phyloP scores from a whole-genome alignment of 192 early-diverging fungal species.

The Podila minutissima region DNA sequence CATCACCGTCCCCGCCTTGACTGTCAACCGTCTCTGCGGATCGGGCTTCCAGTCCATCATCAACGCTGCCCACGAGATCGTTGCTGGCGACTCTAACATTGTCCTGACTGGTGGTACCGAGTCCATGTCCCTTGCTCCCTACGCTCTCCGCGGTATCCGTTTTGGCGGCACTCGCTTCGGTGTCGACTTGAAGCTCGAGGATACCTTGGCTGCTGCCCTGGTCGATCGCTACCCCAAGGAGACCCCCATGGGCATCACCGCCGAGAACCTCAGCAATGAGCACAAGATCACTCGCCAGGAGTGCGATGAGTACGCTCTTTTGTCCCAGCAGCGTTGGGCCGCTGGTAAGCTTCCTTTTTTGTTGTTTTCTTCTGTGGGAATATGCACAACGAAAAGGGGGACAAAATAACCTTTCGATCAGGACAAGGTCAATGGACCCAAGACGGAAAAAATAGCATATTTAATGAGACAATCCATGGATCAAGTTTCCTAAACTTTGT shows the following conservation, averaged over 20 bases:
- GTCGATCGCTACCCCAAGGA: slow-evolving; percentile 86
- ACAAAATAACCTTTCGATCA: not conserved
- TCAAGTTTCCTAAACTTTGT: not conserved
- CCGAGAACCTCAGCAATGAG: slow-evolving; percentile 89
- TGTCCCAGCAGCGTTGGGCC: slow-evolving; percentile 90
- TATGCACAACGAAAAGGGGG: not conserved
- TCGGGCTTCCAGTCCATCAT: slow-evolving; percentile 97
- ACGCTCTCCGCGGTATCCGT: slow-evolving; percentile 81
- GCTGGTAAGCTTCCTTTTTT: slow-evolving; percentile 53
- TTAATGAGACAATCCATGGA: not conserved
- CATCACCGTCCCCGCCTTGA: slow-evolving; percentile 86
- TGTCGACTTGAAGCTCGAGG: slow-evolving; percentile 88
- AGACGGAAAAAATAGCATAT: not conserved
- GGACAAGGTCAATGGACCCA: too few relatives aligned
- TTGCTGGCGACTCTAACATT: slow-evolving; percentile 81
- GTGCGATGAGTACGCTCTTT: slow-evolving; percentile 86
- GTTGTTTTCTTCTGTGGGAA: slow-evolving; percentile 2
- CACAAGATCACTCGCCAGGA: slow-evolving; percentile 85
- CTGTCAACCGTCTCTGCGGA: slow-evolving; percentile 96
- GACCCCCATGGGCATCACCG: slow-evolving; percentile 94
- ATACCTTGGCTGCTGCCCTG: slow-evolving; percentile 85
- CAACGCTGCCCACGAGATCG: slow-evolving; percentile 94
- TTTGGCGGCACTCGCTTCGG: slow-evolving; percentile 87
- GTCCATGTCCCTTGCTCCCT: slow-evolving; percentile 95
- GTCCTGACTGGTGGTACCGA: slow-evolving; percentile 93